Conservation (phyloP, 805 yeast species). For the Isabelozyma rhagii region DNA sequence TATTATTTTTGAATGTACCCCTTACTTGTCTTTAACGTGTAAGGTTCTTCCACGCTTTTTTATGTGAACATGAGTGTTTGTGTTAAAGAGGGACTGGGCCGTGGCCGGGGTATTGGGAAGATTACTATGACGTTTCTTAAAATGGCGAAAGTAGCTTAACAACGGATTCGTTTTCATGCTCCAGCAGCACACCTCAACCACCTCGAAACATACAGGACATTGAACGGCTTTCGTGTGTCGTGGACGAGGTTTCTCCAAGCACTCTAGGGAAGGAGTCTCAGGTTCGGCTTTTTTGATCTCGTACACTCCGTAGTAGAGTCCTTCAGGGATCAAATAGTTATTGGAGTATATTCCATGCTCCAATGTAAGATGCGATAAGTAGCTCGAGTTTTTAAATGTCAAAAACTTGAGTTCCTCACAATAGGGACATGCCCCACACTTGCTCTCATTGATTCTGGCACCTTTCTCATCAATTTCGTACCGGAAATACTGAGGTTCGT, state of each 20-base stretch:
- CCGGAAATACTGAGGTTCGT: slow-evolving; percentile 29
- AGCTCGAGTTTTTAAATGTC: slow-evolving; percentile 30
- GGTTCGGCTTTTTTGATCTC: slow-evolving; percentile 14
- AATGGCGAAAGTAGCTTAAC: slow-evolving; percentile 27
- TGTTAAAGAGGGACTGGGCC: neutral
- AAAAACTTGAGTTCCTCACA: slow-evolving; percentile 26
- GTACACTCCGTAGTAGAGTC: slow-evolving; percentile 25
- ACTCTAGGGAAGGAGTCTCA: neutral
- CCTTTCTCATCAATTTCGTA: slow-evolving; percentile 22
- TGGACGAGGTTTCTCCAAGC: slow-evolving; percentile 2
- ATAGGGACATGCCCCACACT: slow-evolving; percentile 32
- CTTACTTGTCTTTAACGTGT: neutral
- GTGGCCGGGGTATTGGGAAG: neutral
- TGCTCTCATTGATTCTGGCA: slow-evolving; percentile 17
- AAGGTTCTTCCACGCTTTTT: neutral
- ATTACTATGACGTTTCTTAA: slow-evolving; percentile 18
- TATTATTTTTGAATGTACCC: neutral
- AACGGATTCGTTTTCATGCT: slow-evolving; percentile 23
- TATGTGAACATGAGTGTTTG: neutral
- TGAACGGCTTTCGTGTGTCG: slow-evolving; percentile 20
- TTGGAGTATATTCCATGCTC: slow-evolving; percentile 34
- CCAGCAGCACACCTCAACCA: slow-evolving; percentile 28
- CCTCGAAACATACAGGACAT: slow-evolving; percentile 24
- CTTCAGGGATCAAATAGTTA: slow-evolving; percentile 28
- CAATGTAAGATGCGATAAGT: slow-evolving; percentile 29